phyloP scores from a whole-genome alignment of 441 rosid species.

The Eutrema salsugineum region DNA sequence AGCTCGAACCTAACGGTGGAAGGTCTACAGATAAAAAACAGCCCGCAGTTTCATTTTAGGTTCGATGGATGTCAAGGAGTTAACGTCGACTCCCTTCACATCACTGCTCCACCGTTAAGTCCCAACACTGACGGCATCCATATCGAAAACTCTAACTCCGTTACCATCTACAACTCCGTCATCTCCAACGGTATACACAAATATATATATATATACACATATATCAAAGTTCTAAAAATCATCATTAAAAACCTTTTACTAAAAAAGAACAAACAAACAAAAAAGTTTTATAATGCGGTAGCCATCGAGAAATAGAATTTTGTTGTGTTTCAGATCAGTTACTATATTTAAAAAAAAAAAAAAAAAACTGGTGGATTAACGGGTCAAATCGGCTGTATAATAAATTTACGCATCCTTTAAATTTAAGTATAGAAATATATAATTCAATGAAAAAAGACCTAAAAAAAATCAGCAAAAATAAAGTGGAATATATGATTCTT shows the following conservation, averaged over 20 bases:
- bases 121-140: constrained; percentile 98
- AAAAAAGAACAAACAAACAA: background rate
- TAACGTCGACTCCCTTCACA: constrained; percentile 57
- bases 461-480: background rate
- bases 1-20: constrained; percentile 75
- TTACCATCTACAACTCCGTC: constrained; percentile 55
- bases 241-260: background rate
- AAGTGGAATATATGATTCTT: background rate
- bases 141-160: constrained; percentile 68
- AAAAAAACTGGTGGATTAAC: background rate
- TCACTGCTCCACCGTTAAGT: constrained; percentile 72
- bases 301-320: background rate
- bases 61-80: constrained; percentile 73
- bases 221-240: background rate
- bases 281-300: background rate
- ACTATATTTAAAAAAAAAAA: background rate
- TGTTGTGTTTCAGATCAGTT: background rate
- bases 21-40: constrained; percentile 60
- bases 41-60: constrained; percentile 86
- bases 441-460: background rate
- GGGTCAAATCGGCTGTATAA: background rate
- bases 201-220: background rate
- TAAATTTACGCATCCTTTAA: background rate
- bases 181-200: constrained; percentile 54
- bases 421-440: background rate